Evolutionary conservation across 1,284 basidiomycete genomes (phyloP), one percentile per base, ranked within the genome.

Genomic region (Irpex sp.): DNA sequence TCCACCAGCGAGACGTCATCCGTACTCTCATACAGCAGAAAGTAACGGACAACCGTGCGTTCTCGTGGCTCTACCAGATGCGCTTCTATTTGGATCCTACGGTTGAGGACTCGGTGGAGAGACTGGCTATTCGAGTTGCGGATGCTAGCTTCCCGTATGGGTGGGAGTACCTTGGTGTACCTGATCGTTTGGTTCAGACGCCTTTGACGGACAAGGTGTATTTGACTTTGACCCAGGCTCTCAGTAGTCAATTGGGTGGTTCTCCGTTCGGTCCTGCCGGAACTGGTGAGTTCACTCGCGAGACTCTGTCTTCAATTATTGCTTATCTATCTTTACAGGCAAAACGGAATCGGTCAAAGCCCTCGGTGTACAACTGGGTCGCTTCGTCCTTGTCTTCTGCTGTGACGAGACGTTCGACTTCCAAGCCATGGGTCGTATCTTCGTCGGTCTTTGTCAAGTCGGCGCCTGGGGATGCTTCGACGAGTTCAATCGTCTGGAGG

Each of bases 261-360:
- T 90, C 96, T 48, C 97, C 97, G 0, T 99, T 99, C 72, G 97
- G 97, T 33, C 97, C 97, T 47, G 97, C 97, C 35, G 97, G 97
- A 71, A 99, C 97, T 62, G 96, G 94, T 85, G 64, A 67, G 76
- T 9, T 12, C 21, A n/a, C n/a, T n/a, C n/a, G n/a, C n/a, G n/a
- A n/a, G n/a, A n/a, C n/a, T n/a, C n/a, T n/a, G n/a, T n/a, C n/a
- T n/a, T n/a, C n/a, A n/a, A n/a, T n/a, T n/a, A n/a, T n/a, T n/a
- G n/a, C n/a, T n/a, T n/a, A n/a, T n/a, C n/a, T n/a, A n/a, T n/a
- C n/a, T n/a, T n/a, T n/a, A n/a, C n/a, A n/a, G n/a, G n/a, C n/a
- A n/a, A n/a, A n/a, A n/a, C n/a, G n/a, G 97, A 99, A 76, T 99
- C 96, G 0, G 97, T 99, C 72, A 99, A 99, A 75, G 96, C 97